Conservation (phyloP, 176 grass and related monocot species). For the Olyra latifolia region DNA sequence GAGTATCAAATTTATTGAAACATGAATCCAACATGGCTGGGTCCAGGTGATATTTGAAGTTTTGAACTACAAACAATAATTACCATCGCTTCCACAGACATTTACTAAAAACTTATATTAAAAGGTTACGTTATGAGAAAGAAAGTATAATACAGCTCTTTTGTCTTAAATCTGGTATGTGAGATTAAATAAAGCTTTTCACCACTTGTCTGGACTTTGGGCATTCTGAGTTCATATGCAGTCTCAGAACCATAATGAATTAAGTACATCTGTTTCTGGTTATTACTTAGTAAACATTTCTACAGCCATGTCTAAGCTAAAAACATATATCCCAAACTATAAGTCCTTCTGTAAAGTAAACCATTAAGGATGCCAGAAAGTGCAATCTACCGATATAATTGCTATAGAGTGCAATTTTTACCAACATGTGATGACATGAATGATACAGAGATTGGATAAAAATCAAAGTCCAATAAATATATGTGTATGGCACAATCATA, state of each 20-base stretch:
- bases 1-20: constrained; percentile 5
- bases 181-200: background rate
- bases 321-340: background rate
- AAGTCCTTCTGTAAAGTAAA: background rate
- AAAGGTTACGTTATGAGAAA: background rate
- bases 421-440: background rate
- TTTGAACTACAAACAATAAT: background rate
- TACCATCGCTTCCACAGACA: background rate
- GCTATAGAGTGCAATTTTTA: background rate
- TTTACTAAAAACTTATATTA: constrained; percentile 4
- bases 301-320: background rate
- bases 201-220: background rate
- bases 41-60: background rate
- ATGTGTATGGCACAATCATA: background rate
- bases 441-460: constrained; percentile 12
- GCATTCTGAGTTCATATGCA: constrained; percentile 9
- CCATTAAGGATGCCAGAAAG: constrained; percentile 1
- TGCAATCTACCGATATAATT: background rate
- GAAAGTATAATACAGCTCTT: background rate
- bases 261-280: background rate
- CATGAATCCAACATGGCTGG: background rate
- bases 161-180: background rate
- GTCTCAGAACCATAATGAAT: constrained; percentile 6
- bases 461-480: background rate
- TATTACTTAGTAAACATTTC: background rate